A percentile compares a stretch with the other conserved stretches of the same genome.
phyloP scores from a whole-genome alignment of 2,329 filamentous ascomycete species.

The Epichloe aotearoae region DNA sequence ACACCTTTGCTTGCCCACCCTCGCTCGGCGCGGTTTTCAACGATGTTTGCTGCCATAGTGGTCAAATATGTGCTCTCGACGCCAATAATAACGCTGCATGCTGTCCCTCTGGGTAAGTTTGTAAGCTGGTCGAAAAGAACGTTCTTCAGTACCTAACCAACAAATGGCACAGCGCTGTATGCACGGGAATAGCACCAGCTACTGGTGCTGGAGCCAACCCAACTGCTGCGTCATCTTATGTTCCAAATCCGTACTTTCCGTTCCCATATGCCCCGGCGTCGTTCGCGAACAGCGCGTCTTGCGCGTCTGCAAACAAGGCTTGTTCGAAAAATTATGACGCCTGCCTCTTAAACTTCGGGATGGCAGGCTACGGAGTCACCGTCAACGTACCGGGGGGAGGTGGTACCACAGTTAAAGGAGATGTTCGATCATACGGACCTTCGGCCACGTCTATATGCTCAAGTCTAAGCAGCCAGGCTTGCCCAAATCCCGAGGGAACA shows the following conservation, averaged over 20 bases:
- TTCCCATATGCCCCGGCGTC: slow-evolving; percentile 44
- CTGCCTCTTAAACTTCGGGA: slow-evolving; percentile 37
- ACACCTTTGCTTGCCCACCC: slow-evolving; percentile 37
- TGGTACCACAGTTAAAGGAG: slow-evolving; percentile 36
- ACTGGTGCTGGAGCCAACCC: slow-evolving; percentile 22
- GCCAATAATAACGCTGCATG: slow-evolving; percentile 36
- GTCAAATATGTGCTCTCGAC: slow-evolving; percentile 37
- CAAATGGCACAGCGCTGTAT: slow-evolving; percentile 29
- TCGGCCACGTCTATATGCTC: slow-evolving; percentile 41
- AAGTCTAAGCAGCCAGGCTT: slow-evolving; percentile 40
- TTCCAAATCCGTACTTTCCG: slow-evolving; percentile 44
- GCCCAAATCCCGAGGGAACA: slow-evolving; percentile 28
- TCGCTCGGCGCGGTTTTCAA: slow-evolving; percentile 31
- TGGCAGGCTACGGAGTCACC: slow-evolving; percentile 36
- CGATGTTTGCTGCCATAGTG: slow-evolving; percentile 37
- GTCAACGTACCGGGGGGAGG: slow-evolving; percentile 40
- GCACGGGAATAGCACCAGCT: slow-evolving; percentile 40
- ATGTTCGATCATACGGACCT: slow-evolving; percentile 25
- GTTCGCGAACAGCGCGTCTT: slow-evolving; percentile 37
- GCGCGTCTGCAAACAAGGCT: slow-evolving; percentile 35
- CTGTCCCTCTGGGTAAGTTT: slow-evolving; percentile 37
- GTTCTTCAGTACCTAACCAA: background rate
- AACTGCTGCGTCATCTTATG: slow-evolving; percentile 32
- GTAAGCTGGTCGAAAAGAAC: background rate
- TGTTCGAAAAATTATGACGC: slow-evolving; percentile 41